These are phyloP conservation scores for Zea mays DNA, from an alignment of 176 grass and related monocot species.

Conservation along the genomic window Zm-B73-REFERENCE-NAM-5.0 NC_050099.1:2079001-2079500, in stretches of 20 bases:
- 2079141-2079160: neutral
- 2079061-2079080: slow-evolving; percentile 2
- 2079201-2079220: neutral
- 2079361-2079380: slow-evolving; percentile 16
- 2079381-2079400: neutral
- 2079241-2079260: neutral
- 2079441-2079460: slow-evolving; percentile 42
- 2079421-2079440: slow-evolving; percentile 36
- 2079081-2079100: neutral
- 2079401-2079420: neutral
- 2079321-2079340: neutral
- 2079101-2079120: neutral
- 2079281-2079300: neutral
- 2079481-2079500: slow-evolving; percentile 32
- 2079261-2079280: neutral
- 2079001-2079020: slow-evolving; percentile 27
- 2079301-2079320: neutral
- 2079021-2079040: slow-evolving; percentile 51
- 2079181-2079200: neutral
- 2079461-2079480: slow-evolving; percentile 29
- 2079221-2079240: neutral
- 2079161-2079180: neutral
- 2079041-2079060: slow-evolving; percentile 38
- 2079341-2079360: slow-evolving; percentile 8
- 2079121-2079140: too few relatives aligned